Base-by-base conservation (phyloP, 2,329 filamentous ascomycete species). In the Pleoardoris graminearum region DNA sequence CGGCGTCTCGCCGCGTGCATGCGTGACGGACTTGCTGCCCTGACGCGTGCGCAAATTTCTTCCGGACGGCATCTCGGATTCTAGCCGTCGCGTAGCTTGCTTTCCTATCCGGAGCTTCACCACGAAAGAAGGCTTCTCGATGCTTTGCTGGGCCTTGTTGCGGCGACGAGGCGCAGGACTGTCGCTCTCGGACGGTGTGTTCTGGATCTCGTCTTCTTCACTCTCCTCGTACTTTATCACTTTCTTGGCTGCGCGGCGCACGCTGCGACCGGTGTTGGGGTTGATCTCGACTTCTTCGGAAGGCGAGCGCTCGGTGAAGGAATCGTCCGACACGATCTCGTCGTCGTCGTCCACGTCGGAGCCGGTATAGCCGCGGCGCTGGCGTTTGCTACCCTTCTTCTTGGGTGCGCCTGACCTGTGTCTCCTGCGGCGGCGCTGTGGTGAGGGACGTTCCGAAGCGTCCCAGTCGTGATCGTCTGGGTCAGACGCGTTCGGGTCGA, bases 191-290 rank as follows among this genome's bases (percentile, higher is more conserved):
- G 63, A 69, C 14, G 72, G 65, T 11, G 66, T 74, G 39, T 73
- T 72, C 59, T 75, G 70, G 47, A 76, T 72, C 49, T 70, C 71
- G 57, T 77, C 77, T 35, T 79, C 76, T 22, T 79, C 78, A 47
- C 75, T 78, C 66, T 85, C 83, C 58, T 83, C 78, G 76, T 86
- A 86, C 27, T 76, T 77, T 38, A 80, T 76, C 21, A 72, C 69
- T 60, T 83, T 81, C 63, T 80, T 80, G 10, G 81, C 79, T n/a
- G 78, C 81, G 53, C 76, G 76, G 57, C 85, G 79, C 58, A 81
- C 78, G 38, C 79, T 77, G 42, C 82, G 76, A 30, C 84, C 84
- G 44, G 82, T 80, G 32, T 65, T 66, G 16, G 81, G 80, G 61
- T 85, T 85, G 52, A 79, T 75, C 62, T 82, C 80, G 1, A 78